These are phyloP conservation scores for Didymella keratinophila DNA, from an alignment of 2,329 filamentous ascomycete genomes.

Conservation along the genomic window DNA sequence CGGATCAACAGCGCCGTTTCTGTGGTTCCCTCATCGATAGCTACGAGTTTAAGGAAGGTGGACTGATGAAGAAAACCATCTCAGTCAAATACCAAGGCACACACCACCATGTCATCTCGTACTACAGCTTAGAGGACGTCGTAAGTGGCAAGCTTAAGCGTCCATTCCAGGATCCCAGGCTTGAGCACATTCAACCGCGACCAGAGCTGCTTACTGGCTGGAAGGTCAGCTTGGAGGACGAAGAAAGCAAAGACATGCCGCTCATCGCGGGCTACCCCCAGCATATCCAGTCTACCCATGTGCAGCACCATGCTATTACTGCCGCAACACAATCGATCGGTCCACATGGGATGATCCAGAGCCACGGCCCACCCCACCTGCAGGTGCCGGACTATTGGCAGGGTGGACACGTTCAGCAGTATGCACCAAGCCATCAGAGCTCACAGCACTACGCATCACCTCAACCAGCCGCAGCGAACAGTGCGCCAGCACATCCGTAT, in stretches of 20 bases:
- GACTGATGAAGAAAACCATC: conserved; percentile 92
- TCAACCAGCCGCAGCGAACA: conserved; percentile 29
- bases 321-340: conserved; percentile 32
- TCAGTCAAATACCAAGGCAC: conserved; percentile 77
- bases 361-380: conserved; percentile 39
- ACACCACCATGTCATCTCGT: conserved; percentile 85
- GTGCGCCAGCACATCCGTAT: conserved; percentile 28
- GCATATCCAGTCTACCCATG: conserved; percentile 38
- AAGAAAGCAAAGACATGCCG: conserved; percentile 48
- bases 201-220: conserved; percentile 46
- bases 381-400: conserved; percentile 47
- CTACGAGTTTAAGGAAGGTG: conserved; percentile 83
- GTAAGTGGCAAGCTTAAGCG: conserved; percentile 49
- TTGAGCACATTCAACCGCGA: conserved; percentile 45
- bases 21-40: conserved; percentile 89
- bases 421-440: conserved; percentile 35
- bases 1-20: conserved; percentile 65
- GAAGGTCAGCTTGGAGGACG: conserved; percentile 50
- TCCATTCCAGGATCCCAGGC: conserved; percentile 45
- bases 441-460: conserved; percentile 38
- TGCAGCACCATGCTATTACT: conserved; percentile 38
- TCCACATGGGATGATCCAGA: conserved; percentile 35
- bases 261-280: conserved; percentile 41
- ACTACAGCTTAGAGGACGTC: conserved; percentile 86
- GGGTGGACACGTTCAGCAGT: conserved; percentile 33